Conservation (phyloP, 106 monocot genomes). For the Triglochin maritima region DNA sequence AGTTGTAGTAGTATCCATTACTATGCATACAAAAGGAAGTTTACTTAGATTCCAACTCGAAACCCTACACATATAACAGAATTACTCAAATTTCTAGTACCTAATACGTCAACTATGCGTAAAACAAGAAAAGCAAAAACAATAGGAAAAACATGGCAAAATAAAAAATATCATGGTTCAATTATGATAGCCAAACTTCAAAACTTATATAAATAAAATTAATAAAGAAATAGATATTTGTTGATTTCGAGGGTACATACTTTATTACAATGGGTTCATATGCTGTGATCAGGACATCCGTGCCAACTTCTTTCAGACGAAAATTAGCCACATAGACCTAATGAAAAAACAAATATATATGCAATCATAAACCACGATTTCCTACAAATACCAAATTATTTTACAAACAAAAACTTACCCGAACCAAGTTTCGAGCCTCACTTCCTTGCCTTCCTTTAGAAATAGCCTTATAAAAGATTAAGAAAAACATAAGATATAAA, state of each 20-base stretch:
- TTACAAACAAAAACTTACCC: constrained; percentile 24
- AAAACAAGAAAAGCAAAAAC: neutral
- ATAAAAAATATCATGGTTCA: neutral
- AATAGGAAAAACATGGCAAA: neutral
- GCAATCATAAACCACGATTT: neutral
- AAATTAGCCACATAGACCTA: constrained; percentile 82
- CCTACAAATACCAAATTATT: neutral
- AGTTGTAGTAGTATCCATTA: no score
- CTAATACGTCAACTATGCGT: neutral
- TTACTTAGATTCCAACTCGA: no score
- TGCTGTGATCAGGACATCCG: constrained; percentile 74
- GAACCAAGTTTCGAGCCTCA: constrained; percentile 53
- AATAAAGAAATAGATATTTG: neutral
- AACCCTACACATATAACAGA: neutral
- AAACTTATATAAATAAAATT: neutral
- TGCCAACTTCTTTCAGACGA: constrained; percentile 62
- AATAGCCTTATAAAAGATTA: constrained; percentile 32
- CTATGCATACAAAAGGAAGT: no score
- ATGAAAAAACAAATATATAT: neutral
- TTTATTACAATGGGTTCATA: constrained; percentile 79
- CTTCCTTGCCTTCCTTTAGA: constrained; percentile 80
- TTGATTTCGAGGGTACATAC: constrained; percentile 24
- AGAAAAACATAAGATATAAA: neutral
- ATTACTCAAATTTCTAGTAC: neutral
- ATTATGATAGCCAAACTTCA: neutral